A percentile compares a stretch with the other conserved stretches of the same genome.
These are phyloP conservation scores for Skeletonema tropicum DNA, from an alignment of 108 stramenopile genomes.

Conservation along the genomic window DNA sequence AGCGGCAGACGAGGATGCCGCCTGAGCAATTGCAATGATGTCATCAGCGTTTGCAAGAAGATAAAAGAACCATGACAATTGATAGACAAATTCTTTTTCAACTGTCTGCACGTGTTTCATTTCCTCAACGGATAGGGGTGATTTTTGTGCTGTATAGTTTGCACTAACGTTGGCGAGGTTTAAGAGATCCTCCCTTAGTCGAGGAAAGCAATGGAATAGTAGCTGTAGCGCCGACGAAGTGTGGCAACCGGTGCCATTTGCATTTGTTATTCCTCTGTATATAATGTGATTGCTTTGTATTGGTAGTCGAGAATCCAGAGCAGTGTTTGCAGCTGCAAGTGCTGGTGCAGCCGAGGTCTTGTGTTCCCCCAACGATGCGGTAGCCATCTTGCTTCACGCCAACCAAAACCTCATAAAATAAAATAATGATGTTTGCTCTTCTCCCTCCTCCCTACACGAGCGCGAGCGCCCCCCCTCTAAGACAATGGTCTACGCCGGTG, in stretches of 20 bases:
- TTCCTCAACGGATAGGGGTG: not conserved
- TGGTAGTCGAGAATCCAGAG: not conserved
- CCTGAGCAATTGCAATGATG: not conserved
- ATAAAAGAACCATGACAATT: constrained; percentile 34
- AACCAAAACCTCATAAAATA: not conserved
- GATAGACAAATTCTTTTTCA: constrained; percentile 36
- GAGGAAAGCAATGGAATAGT: constrained; percentile 25
- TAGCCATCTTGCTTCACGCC: not conserved
- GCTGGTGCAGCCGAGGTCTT: not conserved
- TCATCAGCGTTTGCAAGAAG: constrained; percentile 19
- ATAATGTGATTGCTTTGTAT: not conserved
- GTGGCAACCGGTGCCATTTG: constrained; percentile 16
- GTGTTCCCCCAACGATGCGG: not conserved
- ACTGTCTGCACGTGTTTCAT: not conserved
- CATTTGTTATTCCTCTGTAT: constrained; percentile 23
- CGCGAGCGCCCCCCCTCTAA: too few relatives aligned
- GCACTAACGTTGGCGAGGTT: not conserved
- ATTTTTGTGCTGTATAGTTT: not conserved
- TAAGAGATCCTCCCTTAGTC: not conserved
- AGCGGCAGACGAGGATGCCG: not conserved
- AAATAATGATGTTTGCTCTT: not conserved
- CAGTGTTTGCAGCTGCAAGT: not conserved
- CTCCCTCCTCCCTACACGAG: too few relatives aligned
- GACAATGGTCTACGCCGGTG: too few relatives aligned
- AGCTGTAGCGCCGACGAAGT: constrained; percentile 36